Evolutionary conservation across 2,329 filamentous ascomycete genomes (phyloP).

Genomic region (Kalmusia sp.): DNA sequence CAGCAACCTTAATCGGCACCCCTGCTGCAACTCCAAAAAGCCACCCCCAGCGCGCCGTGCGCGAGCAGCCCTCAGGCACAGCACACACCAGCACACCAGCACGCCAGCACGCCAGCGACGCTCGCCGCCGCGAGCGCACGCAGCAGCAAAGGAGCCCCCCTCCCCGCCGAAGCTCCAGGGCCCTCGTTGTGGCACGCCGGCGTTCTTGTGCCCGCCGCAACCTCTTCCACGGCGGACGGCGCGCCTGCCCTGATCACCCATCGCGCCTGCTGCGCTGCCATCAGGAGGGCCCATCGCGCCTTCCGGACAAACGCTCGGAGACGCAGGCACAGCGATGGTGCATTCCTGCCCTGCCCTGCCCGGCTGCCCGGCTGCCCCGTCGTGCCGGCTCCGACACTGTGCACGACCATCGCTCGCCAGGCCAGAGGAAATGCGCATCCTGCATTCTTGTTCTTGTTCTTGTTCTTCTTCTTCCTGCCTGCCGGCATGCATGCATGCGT

Average conservation of each 20-base stretch:
- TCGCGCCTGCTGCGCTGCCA: constrained; percentile 12
- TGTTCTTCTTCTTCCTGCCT: no score
- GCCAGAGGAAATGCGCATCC: no score
- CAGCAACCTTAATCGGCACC: constrained; percentile 44
- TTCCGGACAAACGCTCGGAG: constrained; percentile 13
- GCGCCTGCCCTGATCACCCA: constrained; percentile 1
- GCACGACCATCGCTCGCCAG: no score
- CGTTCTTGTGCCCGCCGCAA: constrained; percentile 1
- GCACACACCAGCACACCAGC: no score
- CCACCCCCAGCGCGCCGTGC: constrained; percentile 26
- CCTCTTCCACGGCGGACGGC: neutral
- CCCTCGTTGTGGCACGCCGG: constrained; percentile 8
- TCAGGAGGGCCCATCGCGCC: constrained; percentile 6
- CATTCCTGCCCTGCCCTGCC: neutral
- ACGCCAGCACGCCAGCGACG: no score
- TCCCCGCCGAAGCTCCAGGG: neutral
- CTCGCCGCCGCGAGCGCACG: neutral
- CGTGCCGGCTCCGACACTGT: no score
- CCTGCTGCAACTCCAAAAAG: constrained; percentile 36
- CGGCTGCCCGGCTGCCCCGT: no score
- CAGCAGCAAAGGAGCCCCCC: neutral
- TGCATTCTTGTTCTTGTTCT: no score
- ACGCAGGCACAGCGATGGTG: constrained; percentile 22
- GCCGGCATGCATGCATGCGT: neutral
- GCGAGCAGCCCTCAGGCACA: constrained; percentile 24